Base-by-base conservation (phyloP, 176 grass and related monocot species). In the Pharus latifolius region DNA sequence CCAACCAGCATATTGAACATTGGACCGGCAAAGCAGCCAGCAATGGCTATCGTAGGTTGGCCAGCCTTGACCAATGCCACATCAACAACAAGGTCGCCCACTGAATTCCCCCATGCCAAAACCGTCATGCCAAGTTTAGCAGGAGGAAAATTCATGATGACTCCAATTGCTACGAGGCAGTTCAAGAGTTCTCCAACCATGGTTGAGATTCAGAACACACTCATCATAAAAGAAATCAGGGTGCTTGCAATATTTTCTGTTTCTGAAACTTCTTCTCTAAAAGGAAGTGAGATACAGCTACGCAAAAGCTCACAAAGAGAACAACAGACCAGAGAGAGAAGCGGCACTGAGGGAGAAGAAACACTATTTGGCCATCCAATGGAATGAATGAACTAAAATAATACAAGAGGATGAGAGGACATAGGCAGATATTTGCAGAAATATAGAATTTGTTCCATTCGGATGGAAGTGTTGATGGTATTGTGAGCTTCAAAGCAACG, bases 1-100 rank as follows among this genome's bases (percentile, higher is more conserved):
- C 95, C 90, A 49, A 99, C 87, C 54, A 99, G 67, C 95, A 91
- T 99, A 57, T 99, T 94, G 79, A 93, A 91, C 86, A 98, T 98
- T 49, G 95, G 90, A 10, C 95, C 90, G 8, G 90, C 95, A 76
- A 99, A 99, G 70, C 90, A 99, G 52, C 95, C 95, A 30, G 90
- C 95, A 6, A 91, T 78, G 63, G 95, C 95, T 10, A 99, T 83
- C 15, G 73, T 72, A 40, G 95, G 84, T 34, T 91, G 81, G 15
- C 84, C 90, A 20, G 90, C 79, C 78, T 72, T 99, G 23, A 84
- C 84, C 51, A 94, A 54, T 5, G 90, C 75, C 76, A 94, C 81
- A 33, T 91, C 95, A 11, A 84, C 95, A 40, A 86, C 90, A 46
- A 99, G 84, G 65, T 98, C 95, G 10, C 87, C 95, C 2, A 98